A percentile compares a stretch with the other conserved stretches of the same genome.
Conservation (phyloP, 495 filamentous ascomycete species). For the Penicillium manginii region DNA sequence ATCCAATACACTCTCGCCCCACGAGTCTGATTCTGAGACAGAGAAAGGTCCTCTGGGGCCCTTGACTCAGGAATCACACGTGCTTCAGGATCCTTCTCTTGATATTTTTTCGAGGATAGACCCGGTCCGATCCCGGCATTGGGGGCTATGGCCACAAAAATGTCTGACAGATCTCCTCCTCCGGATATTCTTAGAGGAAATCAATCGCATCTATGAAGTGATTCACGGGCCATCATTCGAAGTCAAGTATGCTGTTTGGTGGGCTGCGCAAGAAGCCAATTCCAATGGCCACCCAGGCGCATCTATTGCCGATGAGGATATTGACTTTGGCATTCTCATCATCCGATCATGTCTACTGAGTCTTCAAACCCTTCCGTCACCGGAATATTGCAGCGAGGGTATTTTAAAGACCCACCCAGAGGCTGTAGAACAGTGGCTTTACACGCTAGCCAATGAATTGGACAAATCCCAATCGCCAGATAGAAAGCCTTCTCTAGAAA, state of each 20-base stretch:
- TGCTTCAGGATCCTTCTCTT: not conserved
- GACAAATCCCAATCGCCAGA: slow-evolving; percentile 2
- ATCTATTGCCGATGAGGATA: slow-evolving; percentile 22
- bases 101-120: not conserved
- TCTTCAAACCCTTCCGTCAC: slow-evolving; percentile 6
- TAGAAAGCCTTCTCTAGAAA: slow-evolving; percentile 6
- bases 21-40: not conserved
- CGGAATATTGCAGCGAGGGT: slow-evolving; percentile 6
- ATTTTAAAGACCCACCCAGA: not conserved
- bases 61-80: not conserved
- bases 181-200: slow-evolving; percentile 1
- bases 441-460: slow-evolving; percentile 4
- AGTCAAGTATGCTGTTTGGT: not conserved
- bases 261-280: not conserved
- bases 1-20: slow-evolving; percentile 1
- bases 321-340: slow-evolving; percentile 16
- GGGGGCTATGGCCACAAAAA: not conserved
- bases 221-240: not conserved
- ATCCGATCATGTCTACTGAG: slow-evolving; percentile 8
- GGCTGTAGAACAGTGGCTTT: slow-evolving; percentile 2
- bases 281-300: not conserved
- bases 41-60: not conserved
- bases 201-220: slow-evolving; percentile 6
- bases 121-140: not conserved
- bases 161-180: not conserved